These are phyloP conservation scores for Plectosphaerella cucumerina DNA, from an alignment of 2,329 filamentous ascomycete species.

Conservation along the genomic window DNA sequence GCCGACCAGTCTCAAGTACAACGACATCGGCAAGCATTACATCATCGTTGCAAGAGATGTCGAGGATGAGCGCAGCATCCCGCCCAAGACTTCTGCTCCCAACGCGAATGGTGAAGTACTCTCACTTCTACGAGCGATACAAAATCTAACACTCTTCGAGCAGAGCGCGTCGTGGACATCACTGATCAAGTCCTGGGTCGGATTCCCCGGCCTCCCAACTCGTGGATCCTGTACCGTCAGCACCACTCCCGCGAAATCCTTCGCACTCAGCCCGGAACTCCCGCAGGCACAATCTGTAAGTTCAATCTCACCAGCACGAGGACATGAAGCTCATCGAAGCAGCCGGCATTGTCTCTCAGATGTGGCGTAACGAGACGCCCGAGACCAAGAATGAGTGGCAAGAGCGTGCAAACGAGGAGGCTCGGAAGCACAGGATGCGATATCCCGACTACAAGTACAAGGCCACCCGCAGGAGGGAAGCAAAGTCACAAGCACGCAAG, in stretches of 20 bases:
- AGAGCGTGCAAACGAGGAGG: conserved; percentile 16
- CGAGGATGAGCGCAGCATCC: background rate
- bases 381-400: conserved; percentile 2
- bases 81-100: too few relatives aligned
- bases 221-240: conserved; percentile 28
- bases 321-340: background rate
- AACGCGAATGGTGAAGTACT: too few relatives aligned
- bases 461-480: background rate
- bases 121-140: too few relatives aligned
- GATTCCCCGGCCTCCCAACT: conserved; percentile 25
- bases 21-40: background rate
- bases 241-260: conserved; percentile 18
- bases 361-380: background rate
- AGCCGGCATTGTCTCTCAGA: background rate
- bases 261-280: conserved; percentile 17
- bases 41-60: background rate
- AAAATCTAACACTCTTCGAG: too few relatives aligned
- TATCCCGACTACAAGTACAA: conserved; percentile 34
- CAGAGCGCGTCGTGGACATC: too few relatives aligned
- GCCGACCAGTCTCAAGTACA: background rate
- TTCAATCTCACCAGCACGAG: background rate
- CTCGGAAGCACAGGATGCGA: conserved; percentile 19
- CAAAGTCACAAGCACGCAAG: background rate
- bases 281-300: conserved; percentile 34
- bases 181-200: too few relatives aligned